Evolutionary conservation across 176 grass and related monocot genomes (phyloP), one percentile per base, ranked within the genome.

Genomic region (Pontederia paniculata): DNA sequence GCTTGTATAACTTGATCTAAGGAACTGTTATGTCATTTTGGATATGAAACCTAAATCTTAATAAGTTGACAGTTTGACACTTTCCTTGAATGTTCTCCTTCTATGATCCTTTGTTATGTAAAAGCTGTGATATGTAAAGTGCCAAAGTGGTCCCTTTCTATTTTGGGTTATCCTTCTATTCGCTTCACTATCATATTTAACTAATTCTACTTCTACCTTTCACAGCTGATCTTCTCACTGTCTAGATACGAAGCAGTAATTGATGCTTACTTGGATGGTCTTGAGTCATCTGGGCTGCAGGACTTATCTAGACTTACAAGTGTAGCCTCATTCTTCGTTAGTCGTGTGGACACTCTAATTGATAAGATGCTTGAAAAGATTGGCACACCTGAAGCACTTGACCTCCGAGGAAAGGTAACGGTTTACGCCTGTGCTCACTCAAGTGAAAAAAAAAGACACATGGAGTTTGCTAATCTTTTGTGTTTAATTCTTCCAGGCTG

Each of bases 331-430:
- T 98, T 98, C 67, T 98, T 98, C 63, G 94, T 98, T 51, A 98
- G 94, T 18, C 80, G 94, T 66, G 94, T 98, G 7, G 94, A 98
- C 78, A 64, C 23, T 18, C 87, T 98, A 54, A 57, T 98, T 57
- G 94, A 98, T 69, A 98, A 98, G 80, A 70, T 82, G 83, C 86
- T 98, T 0, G 94, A 91, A 77, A 93, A 98, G 73, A 93, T 88
- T 18, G 94, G 87, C 67, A 88, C 87, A 76, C 94, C 94, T 57
- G 87, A 98, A 73, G 94, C 87, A 2, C 87, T 98, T 69, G 72
- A 80, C 55, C 72, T 88, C 20, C 85, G 80, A 65, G 94, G 94
- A 74, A 93, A 98, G 94, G 94, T 98, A 83, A 41, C 49, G 0
- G 14, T 17, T 28, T 42, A 13, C 53, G 37, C 52, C 6, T 11